Percentiles rank a stretch among this genome's conserved stretches.
phyloP scores from a whole-genome alignment of 495 filamentous ascomycete genomes.

The Penicillium roqueforti region DNA sequence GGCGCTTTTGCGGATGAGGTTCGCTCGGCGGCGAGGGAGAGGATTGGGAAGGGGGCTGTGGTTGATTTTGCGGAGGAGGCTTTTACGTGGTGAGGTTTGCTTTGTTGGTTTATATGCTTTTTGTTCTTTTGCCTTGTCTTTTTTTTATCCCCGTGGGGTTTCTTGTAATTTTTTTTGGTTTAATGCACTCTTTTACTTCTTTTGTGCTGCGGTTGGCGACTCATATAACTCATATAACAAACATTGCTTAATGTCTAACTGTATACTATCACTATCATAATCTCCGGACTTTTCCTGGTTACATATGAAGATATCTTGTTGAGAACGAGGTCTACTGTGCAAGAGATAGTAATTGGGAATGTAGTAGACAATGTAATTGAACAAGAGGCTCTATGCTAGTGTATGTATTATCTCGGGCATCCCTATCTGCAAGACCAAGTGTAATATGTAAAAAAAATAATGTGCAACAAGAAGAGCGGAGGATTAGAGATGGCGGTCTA shows the following conservation, averaged over 20 bases:
- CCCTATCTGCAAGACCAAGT: not conserved
- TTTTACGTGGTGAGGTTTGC: constrained; percentile 63
- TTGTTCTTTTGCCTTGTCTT: not conserved
- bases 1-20: constrained; percentile 89
- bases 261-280: not conserved
- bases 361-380: not conserved
- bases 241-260: not conserved
- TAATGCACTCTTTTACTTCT: constrained; percentile 9
- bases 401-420: not conserved
- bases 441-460: not conserved
- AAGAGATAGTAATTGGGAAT: not conserved
- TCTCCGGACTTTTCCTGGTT: not conserved
- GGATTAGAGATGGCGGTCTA: not conserved
- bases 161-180: constrained; percentile 5
- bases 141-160: not conserved
- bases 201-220: constrained; percentile 8
- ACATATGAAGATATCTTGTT: not conserved
- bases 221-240: not conserved
- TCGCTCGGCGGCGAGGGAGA: constrained; percentile 61
- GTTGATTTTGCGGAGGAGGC: constrained; percentile 94
- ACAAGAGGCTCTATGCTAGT: constrained; percentile 4
- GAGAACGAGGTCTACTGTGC: not conserved
- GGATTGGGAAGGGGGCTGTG: constrained; percentile 59
- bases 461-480: not conserved
- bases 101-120: not conserved